These are phyloP conservation scores for Aspergillus sparsus DNA, from an alignment of 495 filamentous ascomycete genomes.

Conservation along the genomic window DNA sequence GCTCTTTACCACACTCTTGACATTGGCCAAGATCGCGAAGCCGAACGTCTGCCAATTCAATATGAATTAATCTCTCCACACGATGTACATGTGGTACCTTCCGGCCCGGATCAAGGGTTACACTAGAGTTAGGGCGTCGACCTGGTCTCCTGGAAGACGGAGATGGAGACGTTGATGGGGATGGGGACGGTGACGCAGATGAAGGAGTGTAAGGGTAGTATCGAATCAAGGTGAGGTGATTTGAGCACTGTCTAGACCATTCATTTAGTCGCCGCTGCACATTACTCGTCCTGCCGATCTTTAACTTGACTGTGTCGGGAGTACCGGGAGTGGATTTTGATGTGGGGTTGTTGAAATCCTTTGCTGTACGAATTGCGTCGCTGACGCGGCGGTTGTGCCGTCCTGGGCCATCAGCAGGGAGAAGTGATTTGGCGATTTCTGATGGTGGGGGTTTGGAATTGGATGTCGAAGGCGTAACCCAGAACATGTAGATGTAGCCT, in stretches of 20 bases:
- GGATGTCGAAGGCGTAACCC: slow-evolving; percentile 65
- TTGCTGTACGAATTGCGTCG: slow-evolving; percentile 59
- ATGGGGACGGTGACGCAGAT: slow-evolving; percentile 18
- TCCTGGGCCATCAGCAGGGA: slow-evolving; percentile 45
- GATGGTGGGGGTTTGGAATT: slow-evolving; percentile 50
- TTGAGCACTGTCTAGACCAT: slow-evolving; percentile 90
- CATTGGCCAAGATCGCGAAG: slow-evolving; percentile 72
- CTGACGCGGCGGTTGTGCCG: slow-evolving; percentile 58
- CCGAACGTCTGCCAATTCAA: slow-evolving; percentile 75
- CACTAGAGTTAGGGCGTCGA: background rate
- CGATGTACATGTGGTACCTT: slow-evolving; percentile 87
- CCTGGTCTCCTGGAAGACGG: slow-evolving; percentile 9
- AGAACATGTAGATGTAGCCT: slow-evolving; percentile 98
- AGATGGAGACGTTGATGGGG: slow-evolving; percentile 12
- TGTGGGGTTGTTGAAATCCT: slow-evolving; percentile 51
- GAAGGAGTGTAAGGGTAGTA: slow-evolving; percentile 86
- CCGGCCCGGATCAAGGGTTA: slow-evolving; percentile 39
- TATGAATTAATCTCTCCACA: slow-evolving; percentile 86
- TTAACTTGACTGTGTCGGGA: slow-evolving; percentile 68
- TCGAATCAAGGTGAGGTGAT: slow-evolving; percentile 80
- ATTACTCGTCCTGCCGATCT: slow-evolving; percentile 89
- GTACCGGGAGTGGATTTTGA: slow-evolving; percentile 31
- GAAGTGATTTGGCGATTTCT: slow-evolving; percentile 60
- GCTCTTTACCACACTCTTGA: slow-evolving; percentile 77
- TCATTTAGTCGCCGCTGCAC: slow-evolving; percentile 89